Conservation (phyloP, 495 filamentous ascomycete genomes). For the Talaromyces liani region DNA sequence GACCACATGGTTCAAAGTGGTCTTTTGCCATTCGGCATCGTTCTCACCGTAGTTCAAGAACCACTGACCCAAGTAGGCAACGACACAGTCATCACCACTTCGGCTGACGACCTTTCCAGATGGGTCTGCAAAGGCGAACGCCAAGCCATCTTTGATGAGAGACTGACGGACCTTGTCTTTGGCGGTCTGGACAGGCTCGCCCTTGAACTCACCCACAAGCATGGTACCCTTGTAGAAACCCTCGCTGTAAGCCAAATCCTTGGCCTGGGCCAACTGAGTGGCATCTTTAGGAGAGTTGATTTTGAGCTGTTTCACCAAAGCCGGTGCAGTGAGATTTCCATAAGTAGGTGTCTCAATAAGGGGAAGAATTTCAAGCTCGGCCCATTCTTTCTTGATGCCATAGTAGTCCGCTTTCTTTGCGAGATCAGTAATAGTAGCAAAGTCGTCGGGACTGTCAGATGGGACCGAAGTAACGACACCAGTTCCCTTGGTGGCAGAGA, state of each 20-base stretch:
- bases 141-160: conserved; percentile 70
- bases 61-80: conserved; percentile 93
- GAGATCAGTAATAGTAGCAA: conserved; percentile 78
- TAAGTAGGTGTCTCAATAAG: conserved; percentile 89
- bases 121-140: conserved; percentile 89
- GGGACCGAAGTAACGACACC: conserved; percentile 95
- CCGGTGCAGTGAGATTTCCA: conserved; percentile 73
- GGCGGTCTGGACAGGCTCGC: conserved; percentile 71
- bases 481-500: conserved; percentile 87
- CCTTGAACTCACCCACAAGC: conserved; percentile 82
- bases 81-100: conserved; percentile 84
- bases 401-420: conserved; percentile 98
- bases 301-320: conserved; percentile 86
- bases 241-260: conserved; percentile 93
- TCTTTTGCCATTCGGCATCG: conserved; percentile 64
- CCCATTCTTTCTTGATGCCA: conserved; percentile 95
- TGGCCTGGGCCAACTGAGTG: conserved; percentile 84
- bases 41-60: conserved; percentile 93
- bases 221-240: conserved; percentile 96
- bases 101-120: conserved; percentile 80
- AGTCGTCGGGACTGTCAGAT: conserved; percentile 93
- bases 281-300: conserved; percentile 93
- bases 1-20: conserved; percentile 64
- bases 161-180: conserved; percentile 81
- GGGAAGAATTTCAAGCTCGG: conserved; percentile 74